Evolutionary conservation across 2,329 filamentous ascomycete species (phyloP), one percentile per base, ranked within the genome.

Genomic region (Clarireedia sp.): DNA sequence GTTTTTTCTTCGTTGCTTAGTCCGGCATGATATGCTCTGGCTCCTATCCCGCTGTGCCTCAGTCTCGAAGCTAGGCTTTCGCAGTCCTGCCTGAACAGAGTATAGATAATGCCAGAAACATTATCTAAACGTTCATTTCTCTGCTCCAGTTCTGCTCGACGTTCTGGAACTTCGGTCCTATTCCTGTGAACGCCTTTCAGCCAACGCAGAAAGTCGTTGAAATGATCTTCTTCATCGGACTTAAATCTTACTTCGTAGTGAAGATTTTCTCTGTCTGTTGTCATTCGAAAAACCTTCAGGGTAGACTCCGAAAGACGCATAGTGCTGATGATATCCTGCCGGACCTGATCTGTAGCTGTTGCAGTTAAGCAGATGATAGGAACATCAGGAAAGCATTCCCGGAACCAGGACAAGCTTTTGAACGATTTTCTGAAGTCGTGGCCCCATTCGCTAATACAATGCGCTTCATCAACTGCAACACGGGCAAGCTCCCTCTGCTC

Each of bases 391-490:
- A 94, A 90, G 5, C 83, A 83, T 48, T 82, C 78, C 63, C 88
- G 86, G 74, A 97, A 94, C 83, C 89, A 96, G 2, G 82, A 85
- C 6, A 97, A 78, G 19, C 86, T 81, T 67, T 94, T 90, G 72
- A 96, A 97, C 56, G 90, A 88, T 37, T 86, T 88, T n/a, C 92
- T 86, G 68, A 97, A 97, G 70, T 97, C 92, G 69, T 97, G 91
- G 1, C 92, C 92, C 92, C 92, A 96, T 83, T 96, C 91, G 23
- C 89, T 95, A 63, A 97, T 95, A 70, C 92, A 97, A 70, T 97
- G 92, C 2, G 92, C 92, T 73, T 97, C 92, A 67, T 97, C 92
- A 56, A 97, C 85, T 48, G 88, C 92, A 60, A 97, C 82, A 14
- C 92, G 83, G 9, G 87, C 86, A n/a, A 97, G 80, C 71, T 96